These are phyloP conservation scores for Chytridiales sp. DNA, from an alignment of 371 early-diverging fungal genomes.

Conservation along the genomic window DNA sequence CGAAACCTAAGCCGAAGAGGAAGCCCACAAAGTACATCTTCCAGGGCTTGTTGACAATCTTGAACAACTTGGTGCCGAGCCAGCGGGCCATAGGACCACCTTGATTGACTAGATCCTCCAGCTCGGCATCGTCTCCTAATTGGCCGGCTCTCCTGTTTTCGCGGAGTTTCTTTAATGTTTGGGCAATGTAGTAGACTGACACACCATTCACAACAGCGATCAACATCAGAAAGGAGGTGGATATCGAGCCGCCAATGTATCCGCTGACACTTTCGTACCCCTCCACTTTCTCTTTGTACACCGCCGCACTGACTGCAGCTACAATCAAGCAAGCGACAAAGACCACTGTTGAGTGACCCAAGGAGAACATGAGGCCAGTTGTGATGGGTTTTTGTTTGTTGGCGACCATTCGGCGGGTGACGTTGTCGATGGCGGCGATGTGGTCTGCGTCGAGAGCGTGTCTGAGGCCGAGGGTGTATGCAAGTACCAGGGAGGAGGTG, in stretches of 20 bases:
- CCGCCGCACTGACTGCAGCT: constrained; percentile 54
- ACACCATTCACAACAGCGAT: constrained; percentile 60
- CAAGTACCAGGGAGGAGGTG: constrained; percentile 33
- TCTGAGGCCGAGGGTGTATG: constrained; percentile 65
- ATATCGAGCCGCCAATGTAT: constrained; percentile 62
- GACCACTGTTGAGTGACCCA: constrained; percentile 71
- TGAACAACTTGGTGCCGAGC: constrained; percentile 33
- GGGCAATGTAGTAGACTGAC: constrained; percentile 45
- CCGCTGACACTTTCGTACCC: constrained; percentile 54
- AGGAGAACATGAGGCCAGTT: constrained; percentile 66
- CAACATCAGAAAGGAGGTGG: constrained; percentile 56
- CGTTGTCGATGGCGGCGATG: constrained; percentile 74
- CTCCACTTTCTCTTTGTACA: too few species aligned
- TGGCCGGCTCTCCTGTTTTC: neutral
- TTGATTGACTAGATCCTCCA: constrained; percentile 3
- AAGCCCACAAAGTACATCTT: constrained; percentile 50
- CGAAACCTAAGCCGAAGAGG: constrained; percentile 62
- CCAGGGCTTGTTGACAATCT: constrained; percentile 60
- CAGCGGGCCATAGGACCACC: constrained; percentile 19
- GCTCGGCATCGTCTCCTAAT: constrained; percentile 3
- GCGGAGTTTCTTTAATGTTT: constrained; percentile 21
- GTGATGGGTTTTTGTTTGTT: constrained; percentile 50
- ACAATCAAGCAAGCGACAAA: constrained; percentile 48
- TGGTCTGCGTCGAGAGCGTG: constrained; percentile 77
- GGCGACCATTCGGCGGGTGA: constrained; percentile 61